Evolutionary conservation across 108 stramenopile species (phyloP).

Genomic region (Mediolabrus comicus): DNA sequence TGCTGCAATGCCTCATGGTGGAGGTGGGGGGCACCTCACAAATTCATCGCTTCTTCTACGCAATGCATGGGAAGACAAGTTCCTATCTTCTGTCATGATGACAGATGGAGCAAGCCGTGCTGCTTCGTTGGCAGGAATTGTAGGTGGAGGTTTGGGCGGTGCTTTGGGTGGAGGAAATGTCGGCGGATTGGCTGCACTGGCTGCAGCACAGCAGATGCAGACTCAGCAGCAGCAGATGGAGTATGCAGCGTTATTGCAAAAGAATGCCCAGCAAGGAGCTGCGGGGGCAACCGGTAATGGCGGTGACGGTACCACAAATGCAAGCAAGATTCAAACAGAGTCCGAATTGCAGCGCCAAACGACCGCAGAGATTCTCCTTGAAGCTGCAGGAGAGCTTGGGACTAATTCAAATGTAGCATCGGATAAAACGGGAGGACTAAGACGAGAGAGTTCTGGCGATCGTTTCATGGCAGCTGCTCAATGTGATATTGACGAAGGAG

Average conservation of each 20-base stretch:
- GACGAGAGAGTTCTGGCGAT: neutral
- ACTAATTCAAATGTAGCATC: neutral
- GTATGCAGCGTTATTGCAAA: slow-evolving; percentile 12
- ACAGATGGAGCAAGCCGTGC: slow-evolving; percentile 37
- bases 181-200: slow-evolving; percentile 31
- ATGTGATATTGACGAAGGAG: neutral
- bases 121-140: slow-evolving; percentile 33
- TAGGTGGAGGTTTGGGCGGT: neutral
- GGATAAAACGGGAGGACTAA: neutral
- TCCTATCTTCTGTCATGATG: slow-evolving; percentile 75
- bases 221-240: slow-evolving; percentile 21
- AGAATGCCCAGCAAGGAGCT: slow-evolving; percentile 5
- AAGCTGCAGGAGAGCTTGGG: slow-evolving; percentile 10
- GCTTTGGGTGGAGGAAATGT: slow-evolving; percentile 5
- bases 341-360: slow-evolving; percentile 4
- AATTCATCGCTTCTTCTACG: slow-evolving; percentile 48
- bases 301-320: neutral
- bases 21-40: slow-evolving; percentile 51
- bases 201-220: slow-evolving; percentile 33
- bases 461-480: slow-evolving; percentile 1
- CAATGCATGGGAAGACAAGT: slow-evolving; percentile 79
- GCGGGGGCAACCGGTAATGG: neutral
- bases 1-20: slow-evolving; percentile 10
- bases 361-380: slow-evolving; percentile 18
- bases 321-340: neutral